Percentiles rank a stretch among this genome's conserved stretches.
These are phyloP conservation scores for Penicillium hordei DNA, from an alignment of 2,329 filamentous ascomycete species.

Conservation along the genomic window DNA sequence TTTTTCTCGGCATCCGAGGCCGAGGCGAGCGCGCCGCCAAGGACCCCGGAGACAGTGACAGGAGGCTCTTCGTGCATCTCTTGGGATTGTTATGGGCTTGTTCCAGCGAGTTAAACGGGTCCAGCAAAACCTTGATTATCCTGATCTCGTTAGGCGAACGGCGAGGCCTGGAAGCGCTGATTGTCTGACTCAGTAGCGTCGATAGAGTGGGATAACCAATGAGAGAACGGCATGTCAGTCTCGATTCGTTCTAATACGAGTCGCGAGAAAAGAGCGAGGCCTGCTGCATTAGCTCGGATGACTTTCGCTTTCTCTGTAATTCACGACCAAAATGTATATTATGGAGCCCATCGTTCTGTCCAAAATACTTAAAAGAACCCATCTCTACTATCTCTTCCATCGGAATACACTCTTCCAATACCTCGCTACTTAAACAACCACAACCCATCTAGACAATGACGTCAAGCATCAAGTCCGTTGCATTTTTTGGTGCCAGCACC, in stretches of 20 bases:
- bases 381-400: not conserved
- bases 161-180: not conserved
- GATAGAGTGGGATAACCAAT: not conserved
- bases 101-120: not conserved
- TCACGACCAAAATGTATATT: not conserved
- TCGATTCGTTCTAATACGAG: not conserved
- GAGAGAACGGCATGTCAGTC: not conserved
- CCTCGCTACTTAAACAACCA: not conserved
- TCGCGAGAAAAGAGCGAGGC: constrained; percentile 7
- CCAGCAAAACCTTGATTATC: not conserved
- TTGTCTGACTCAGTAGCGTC: not conserved
- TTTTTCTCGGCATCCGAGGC: constrained; percentile 14
- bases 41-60: not conserved
- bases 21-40: constrained; percentile 9
- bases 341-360: not conserved
- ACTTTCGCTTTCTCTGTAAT: not conserved
- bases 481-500: constrained; percentile 56
- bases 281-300: not conserved
- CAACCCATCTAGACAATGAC: constrained; percentile 5
- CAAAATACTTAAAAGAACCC: not conserved
- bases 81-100: not conserved
- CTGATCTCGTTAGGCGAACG: not conserved
- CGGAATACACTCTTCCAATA: not conserved
- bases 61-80: not conserved
- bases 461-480: constrained; percentile 32